Base-by-base conservation (phyloP, 108 stramenopile genomes). In the Seminavis robusta region DNA sequence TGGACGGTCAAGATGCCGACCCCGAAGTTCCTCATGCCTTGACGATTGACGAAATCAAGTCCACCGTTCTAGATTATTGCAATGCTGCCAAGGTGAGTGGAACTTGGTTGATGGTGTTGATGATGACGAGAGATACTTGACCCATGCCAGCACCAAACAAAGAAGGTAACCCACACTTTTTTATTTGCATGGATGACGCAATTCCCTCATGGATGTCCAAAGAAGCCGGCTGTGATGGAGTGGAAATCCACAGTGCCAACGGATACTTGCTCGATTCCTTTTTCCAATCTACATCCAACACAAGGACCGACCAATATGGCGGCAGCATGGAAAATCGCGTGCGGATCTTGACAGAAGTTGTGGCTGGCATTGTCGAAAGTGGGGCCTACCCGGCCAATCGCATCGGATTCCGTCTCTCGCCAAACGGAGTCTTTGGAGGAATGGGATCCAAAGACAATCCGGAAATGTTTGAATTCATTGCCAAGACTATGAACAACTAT, bases 371-470 rank as follows among this genome's bases (percentile, higher is more conserved):
- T 21, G 74, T 82, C 42, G 73, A 40, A 0, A 59, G 61, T 45
- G 80, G 76, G 9, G 69, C 65, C n/a, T 81, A 67, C 47, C 76
- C 80, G 15, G 51, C 73, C 16, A 70, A 58, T 31, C 71, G 69
- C 21, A 65, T 91, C 41, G 81, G 81, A 4, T 63, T 91, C 51
- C 74, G 83, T n/a, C 40, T 91, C n/a, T 80, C 79, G n/a, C 89
- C 89, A 36, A 86, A 86, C 51, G 85, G 85, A 37, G 61, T 25
- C 39, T 90, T 69, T 52, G 73, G 67, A 27, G 77, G 49, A 17
- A 84, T 84, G 83, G 85, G 83, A 29, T 49, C 54, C 36, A 68
- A 67, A 20, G 84, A 90, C 47, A 81, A 83, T 63, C 3, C 51
- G 27, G 73, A 64, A 38, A 56, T 57, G 46, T 85, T 85, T 59